Base-by-base conservation (phyloP, 169 alveolate species). In the Plasmodium chabaudi region DNA sequence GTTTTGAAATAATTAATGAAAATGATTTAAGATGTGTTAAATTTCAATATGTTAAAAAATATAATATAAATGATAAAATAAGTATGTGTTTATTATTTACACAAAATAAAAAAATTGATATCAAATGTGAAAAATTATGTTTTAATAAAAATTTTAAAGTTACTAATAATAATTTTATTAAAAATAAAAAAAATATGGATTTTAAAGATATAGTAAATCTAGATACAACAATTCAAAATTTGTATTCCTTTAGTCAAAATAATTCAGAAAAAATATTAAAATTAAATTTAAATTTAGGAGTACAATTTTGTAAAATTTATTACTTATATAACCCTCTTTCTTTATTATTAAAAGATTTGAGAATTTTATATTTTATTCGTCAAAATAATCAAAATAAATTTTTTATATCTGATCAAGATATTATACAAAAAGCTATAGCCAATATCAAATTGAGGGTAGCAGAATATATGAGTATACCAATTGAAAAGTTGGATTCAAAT, bases 41-140 rank as follows among this genome's bases (percentile, higher is more conserved):
- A 51, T 77, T 77, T 53, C 89, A 77, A 27, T 77, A 64, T 68
- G 89, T 77, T 15, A 77, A 77, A 65, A 77, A 47, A 47, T 77
- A 77, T 46, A 64, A 64, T 15, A 65, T 77, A 23, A 51, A 77
- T 19, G 89, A 77, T 39, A 64, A 23, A 7, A 77, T 77, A 15
- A 77, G 39, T 77, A 23, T 77, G 59, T 77, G 89, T 53, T 69
- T 77, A 56, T 59, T 77, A 39, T 77, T 64, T 56, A 77, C 89
- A 64, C 70, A 77, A 13, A 68, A 77, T 77, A 77, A 77, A 27
- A 77, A 77, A 77, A 64, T 77, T 5, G 39, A 77, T 21, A 15
- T 77, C 64, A 77, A 77, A 46, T 77, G 71, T 42, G 70, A 63
- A 13, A 63, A 57, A 65, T 23, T 77, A 21, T 47, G 15, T 64